phyloP scores from a whole-genome alignment of 164 flowering plant species.

The Umbellularia californica region DNA sequence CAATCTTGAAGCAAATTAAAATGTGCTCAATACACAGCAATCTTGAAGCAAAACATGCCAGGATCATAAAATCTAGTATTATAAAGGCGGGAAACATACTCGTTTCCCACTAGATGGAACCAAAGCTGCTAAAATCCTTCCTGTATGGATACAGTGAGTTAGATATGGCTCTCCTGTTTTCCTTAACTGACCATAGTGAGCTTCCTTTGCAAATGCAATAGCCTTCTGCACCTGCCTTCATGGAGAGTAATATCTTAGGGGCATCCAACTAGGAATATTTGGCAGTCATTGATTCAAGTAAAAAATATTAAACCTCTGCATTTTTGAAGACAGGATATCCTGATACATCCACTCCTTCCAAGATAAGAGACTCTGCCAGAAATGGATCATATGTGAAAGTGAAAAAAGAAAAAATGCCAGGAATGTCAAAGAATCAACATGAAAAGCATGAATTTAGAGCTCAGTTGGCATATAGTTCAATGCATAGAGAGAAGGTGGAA shows the following conservation, averaged over 20 bases:
- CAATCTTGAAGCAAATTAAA: background rate
- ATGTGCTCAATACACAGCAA: background rate
- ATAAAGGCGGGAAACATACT: conserved; percentile 30
- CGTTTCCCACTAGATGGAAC: conserved; percentile 74
- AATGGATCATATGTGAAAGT: background rate
- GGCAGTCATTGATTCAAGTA: conserved; percentile 22
- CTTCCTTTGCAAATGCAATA: conserved; percentile 81
- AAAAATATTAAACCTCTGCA: conserved; percentile 52
- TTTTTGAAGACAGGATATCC: conserved; percentile 70
- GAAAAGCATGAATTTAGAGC: conserved; percentile 29
- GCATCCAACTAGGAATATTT: conserved; percentile 11
- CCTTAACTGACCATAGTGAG: conserved; percentile 76
- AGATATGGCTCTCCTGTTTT: conserved; percentile 72
- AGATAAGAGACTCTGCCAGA: conserved; percentile 50
- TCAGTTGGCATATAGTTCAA: background rate
- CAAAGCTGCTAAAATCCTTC: conserved; percentile 72
- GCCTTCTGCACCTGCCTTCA: conserved; percentile 95
- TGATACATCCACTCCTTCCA: conserved; percentile 91
- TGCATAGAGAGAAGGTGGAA: background rate
- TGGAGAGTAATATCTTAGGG: conserved; percentile 29
- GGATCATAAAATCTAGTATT: background rate
- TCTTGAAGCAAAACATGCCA: background rate
- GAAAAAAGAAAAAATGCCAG: background rate
- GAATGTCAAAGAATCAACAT: background rate
- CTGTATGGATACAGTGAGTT: conserved; percentile 85